Evolutionary conservation across 2,329 filamentous ascomycete genomes (phyloP), one percentile per base, ranked within the genome.

Genomic region (Colletotrichum godetiae): DNA sequence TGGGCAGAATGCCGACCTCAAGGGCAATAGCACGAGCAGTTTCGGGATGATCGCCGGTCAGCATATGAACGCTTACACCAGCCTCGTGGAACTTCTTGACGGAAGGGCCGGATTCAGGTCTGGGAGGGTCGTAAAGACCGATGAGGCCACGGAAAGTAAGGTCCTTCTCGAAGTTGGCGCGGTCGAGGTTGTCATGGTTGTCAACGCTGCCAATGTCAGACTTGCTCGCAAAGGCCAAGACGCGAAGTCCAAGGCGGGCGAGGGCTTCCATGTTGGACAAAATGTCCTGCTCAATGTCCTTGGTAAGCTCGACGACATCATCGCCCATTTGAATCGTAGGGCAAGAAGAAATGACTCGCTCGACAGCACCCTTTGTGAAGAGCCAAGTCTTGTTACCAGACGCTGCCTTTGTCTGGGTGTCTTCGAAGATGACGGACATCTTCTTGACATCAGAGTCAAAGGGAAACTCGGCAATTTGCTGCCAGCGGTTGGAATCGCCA

Each of bases 391-490:
- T 81, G 63, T 57, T 71, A 29, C 24, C 52, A 15, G 42, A 55
- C 6, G 58, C 55, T 22, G 12, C 11, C 33, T 35, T 79, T 1
- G 79, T 80, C 8, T 82, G 78, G 15, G 76, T 77, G 27, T 87
- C 80, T 56, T 86, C 78, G 79, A 92, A 93, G 66, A 94, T 90
- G 49, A 93, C 92, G 0, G 92, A 93, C 92, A 94, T 94, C 77
- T 92, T 93, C 84, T 94, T 95, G 75, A 94, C 88, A 70, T 90
- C 90, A 0, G 92, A 94, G 78, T 94, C 92, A 75, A 94, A 95
- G 0, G 92, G 92, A 72, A 92, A 93, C 77, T 94, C 93, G 1
- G 90, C 89, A 29, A 91, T 82, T 76, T 92, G 86, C 24, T 82
- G 84, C 90, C 90, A 92, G 33, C 84, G 77, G 0, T 88, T 83